Conservation (phyloP, 2,329 filamentous ascomycete genomes). For the Cercospora citrullina region DNA sequence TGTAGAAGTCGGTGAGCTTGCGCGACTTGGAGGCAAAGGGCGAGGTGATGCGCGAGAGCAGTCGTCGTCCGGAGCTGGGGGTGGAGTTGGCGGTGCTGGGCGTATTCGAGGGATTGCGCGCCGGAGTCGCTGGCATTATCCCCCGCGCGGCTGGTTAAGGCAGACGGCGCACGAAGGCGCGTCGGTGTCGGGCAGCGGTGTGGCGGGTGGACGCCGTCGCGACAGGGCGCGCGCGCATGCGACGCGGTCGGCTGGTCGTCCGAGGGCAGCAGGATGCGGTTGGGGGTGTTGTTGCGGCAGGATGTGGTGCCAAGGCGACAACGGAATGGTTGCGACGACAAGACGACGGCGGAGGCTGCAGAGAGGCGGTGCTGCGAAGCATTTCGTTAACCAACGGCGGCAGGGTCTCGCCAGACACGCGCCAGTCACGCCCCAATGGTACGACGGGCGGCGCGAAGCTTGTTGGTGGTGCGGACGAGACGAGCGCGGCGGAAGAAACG, state of each 20-base stretch:
- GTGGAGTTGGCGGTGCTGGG: slow-evolving; percentile 10
- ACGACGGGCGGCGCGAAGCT: not conserved
- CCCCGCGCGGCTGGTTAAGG: not conserved
- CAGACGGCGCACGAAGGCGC: not conserved
- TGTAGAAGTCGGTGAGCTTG: slow-evolving; percentile 74
- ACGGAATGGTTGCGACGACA: not conserved
- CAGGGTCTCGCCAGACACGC: not conserved
- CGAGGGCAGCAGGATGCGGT: not conserved
- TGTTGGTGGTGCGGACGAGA: not conserved
- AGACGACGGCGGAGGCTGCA: not conserved
- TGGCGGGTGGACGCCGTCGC: slow-evolving; percentile 8
- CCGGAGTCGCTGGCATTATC: slow-evolving; percentile 23
- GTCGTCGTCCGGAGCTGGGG: slow-evolving; percentile 35
- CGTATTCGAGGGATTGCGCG: slow-evolving; percentile 17
- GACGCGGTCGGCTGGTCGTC: not conserved
- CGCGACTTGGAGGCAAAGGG: slow-evolving; percentile 59
- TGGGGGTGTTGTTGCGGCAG: not conserved
- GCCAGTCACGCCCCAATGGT: not conserved
- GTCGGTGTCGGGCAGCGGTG: not conserved
- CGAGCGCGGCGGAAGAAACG: not conserved
- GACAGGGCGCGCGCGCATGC: slow-evolving; percentile 19
- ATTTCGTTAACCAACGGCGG: not conserved
- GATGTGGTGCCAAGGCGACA: not conserved
- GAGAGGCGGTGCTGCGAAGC: not conserved
- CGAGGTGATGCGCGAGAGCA: slow-evolving; percentile 57